These are phyloP conservation scores for Lasiosphaeria ovina DNA, from an alignment of 495 filamentous ascomycete species.

Conservation along the genomic window DNA sequence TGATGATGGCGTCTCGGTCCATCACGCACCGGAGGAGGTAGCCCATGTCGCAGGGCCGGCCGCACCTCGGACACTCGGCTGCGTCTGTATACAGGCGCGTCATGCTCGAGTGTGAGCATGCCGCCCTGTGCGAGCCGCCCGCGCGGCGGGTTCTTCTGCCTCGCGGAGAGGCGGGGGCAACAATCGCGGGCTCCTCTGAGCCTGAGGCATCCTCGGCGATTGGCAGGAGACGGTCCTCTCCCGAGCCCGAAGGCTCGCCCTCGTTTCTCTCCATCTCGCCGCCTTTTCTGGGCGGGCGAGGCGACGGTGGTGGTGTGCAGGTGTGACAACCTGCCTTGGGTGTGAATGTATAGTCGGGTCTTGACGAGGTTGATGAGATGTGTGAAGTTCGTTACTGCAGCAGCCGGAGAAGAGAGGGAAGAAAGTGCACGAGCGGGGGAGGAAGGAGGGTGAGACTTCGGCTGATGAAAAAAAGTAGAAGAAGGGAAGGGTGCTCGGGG, in stretches of 20 bases:
- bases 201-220: neutral
- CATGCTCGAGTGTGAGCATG: constrained; percentile 62
- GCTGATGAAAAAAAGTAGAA: too few species aligned
- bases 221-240: neutral
- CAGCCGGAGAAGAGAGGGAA: too few species aligned
- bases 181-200: neutral
- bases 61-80: constrained; percentile 53
- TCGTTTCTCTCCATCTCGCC: constrained; percentile 2
- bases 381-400: too few species aligned
- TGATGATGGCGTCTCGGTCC: constrained; percentile 50
- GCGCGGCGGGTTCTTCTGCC: too few species aligned
- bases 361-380: too few species aligned
- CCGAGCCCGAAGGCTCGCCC: neutral
- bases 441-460: too few species aligned
- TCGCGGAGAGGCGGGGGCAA: neutral
- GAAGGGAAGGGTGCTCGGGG: too few species aligned
- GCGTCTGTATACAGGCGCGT: constrained; percentile 48
- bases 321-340: too few species aligned
- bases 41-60: constrained; percentile 46
- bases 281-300: neutral
- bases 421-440: too few species aligned
- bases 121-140: constrained; percentile 12
- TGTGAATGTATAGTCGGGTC: too few species aligned
- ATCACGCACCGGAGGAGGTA: constrained; percentile 68
- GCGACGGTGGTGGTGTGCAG: too few species aligned